Evolutionary conservation across 2,329 filamentous ascomycete genomes (phyloP).

Genomic region (Dissoconium aciculare): DNA sequence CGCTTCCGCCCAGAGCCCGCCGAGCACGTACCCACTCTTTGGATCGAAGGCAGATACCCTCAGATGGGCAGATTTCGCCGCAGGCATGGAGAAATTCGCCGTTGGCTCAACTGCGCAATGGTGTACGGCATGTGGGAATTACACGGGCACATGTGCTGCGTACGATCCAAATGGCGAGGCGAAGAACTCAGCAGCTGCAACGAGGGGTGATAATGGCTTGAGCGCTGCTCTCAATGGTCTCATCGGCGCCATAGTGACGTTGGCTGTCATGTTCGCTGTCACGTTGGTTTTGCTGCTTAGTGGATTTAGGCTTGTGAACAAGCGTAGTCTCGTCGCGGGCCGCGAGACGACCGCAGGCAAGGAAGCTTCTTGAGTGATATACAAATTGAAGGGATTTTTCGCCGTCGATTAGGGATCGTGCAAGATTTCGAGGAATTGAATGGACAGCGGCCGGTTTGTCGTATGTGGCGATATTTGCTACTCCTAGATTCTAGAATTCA

Average conservation of each 20-base stretch:
- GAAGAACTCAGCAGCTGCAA: constrained; percentile 8
- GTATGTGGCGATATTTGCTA: too few species aligned
- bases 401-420: too few species aligned
- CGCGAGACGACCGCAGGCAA: background rate
- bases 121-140: constrained; percentile 64
- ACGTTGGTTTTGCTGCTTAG: constrained; percentile 39
- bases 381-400: too few species aligned
- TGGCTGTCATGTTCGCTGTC: constrained; percentile 47
- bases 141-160: constrained; percentile 48
- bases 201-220: constrained; percentile 32
- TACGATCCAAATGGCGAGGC: constrained; percentile 18
- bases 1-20: constrained; percentile 30
- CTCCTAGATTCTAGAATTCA: too few species aligned
- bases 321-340: constrained; percentile 30
- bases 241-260: constrained; percentile 56
- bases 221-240: constrained; percentile 64
- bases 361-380: background rate
- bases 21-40: constrained; percentile 44
- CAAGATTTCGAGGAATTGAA: too few species aligned
- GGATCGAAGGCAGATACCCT: constrained; percentile 42
- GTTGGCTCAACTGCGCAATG: constrained; percentile 51
- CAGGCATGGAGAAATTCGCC: constrained; percentile 49
- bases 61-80: constrained; percentile 54
- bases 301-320: constrained; percentile 45
- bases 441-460: too few species aligned